phyloP scores from a whole-genome alignment of 2,329 filamentous ascomycete genomes.

The Aspergillus bombycis region DNA sequence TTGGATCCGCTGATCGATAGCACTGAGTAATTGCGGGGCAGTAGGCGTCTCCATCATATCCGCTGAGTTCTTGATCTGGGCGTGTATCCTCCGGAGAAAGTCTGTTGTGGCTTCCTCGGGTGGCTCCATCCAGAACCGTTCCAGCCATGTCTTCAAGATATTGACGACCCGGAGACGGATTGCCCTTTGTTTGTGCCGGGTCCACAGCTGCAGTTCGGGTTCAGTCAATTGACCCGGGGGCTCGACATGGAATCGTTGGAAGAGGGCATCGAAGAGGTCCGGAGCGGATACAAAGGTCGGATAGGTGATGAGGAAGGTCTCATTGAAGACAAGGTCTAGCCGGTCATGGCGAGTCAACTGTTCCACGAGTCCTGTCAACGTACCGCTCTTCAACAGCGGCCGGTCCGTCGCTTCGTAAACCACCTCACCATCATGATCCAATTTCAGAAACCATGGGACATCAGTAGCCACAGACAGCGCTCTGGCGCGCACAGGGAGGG shows the following conservation, averaged over 20 bases:
- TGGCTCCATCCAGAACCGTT: conserved; percentile 95
- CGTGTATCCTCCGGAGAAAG: conserved; percentile 78
- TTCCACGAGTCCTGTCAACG: conserved; percentile 83
- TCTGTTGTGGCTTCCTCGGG: conserved; percentile 66
- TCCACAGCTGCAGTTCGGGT: conserved; percentile 42
- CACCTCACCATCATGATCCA: conserved; percentile 15
- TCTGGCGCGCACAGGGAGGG: not conserved
- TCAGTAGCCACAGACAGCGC: not conserved
- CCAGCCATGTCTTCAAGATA: conserved; percentile 94
- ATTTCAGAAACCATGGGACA: conserved; percentile 6
- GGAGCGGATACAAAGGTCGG: conserved; percentile 84
- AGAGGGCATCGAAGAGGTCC: conserved; percentile 84
- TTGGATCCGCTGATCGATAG: conserved; percentile 80
- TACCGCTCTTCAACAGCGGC: conserved; percentile 54
- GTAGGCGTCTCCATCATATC: conserved; percentile 15
- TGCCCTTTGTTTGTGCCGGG: conserved; percentile 84
- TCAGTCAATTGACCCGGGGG: not conserved
- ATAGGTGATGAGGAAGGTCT: conserved; percentile 92
- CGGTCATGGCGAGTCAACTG: conserved; percentile 92
- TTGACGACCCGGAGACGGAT: conserved; percentile 92
- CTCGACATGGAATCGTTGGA: conserved; percentile 63
- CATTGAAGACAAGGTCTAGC: conserved; percentile 88
- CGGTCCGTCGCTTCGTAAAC: conserved; percentile 12
- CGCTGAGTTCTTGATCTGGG: conserved; percentile 63
- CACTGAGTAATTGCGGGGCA: conserved; percentile 74